phyloP scores from a whole-genome alignment of 345 rosid species.

The Salix brachista region DNA sequence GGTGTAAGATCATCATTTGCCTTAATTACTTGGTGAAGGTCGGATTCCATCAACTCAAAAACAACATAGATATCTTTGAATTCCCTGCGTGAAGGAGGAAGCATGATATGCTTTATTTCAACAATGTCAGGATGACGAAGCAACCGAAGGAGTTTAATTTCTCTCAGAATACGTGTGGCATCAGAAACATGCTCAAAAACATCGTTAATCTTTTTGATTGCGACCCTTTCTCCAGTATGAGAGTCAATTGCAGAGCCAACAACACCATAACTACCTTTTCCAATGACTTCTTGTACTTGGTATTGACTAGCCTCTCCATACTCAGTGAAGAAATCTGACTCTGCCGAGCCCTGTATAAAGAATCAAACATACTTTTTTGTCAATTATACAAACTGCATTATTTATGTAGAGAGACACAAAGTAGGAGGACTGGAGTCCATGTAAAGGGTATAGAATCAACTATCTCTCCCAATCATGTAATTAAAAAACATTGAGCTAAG shows the following conservation, averaged over 20 bases:
- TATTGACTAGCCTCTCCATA: slow-evolving; percentile 93
- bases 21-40: slow-evolving; percentile 94
- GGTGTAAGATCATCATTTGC: slow-evolving; percentile 97
- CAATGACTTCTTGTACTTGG: slow-evolving; percentile 86
- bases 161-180: slow-evolving; percentile 92
- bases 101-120: slow-evolving; percentile 91
- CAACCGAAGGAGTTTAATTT: slow-evolving; percentile 86
- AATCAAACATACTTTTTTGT: not conserved
- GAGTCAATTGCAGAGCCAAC: slow-evolving; percentile 88
- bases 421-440: not conserved
- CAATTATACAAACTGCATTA: not conserved
- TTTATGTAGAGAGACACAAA: not conserved
- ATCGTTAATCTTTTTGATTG: slow-evolving; percentile 92
- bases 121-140: slow-evolving; percentile 96
- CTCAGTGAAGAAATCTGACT: slow-evolving; percentile 88
- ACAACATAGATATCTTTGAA: slow-evolving; percentile 92
- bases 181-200: slow-evolving; percentile 98
- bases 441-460: not conserved
- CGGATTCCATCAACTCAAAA: slow-evolving; percentile 97
- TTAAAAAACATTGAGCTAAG: not conserved
- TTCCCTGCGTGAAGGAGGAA: slow-evolving; percentile 95
- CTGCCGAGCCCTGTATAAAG: slow-evolving; percentile 48
- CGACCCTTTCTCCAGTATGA: slow-evolving; percentile 82
- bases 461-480: not conserved
- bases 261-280: slow-evolving; percentile 98